Conservation (phyloP, 179 eudicot genomes). For the Vitellaria paradoxa region DNA sequence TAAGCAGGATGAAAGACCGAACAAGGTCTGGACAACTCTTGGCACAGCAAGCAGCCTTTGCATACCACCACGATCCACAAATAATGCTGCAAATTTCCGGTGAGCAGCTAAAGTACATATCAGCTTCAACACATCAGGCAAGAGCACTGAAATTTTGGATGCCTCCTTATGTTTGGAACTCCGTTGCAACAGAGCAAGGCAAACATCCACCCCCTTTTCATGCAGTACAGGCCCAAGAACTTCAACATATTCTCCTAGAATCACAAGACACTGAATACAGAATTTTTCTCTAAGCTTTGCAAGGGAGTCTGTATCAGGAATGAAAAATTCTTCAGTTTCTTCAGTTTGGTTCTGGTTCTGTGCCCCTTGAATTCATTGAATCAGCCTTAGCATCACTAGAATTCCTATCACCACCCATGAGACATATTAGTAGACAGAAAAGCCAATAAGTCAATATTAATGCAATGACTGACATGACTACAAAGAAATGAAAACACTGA, state of each 20-base stretch:
- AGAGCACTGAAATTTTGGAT: constrained; percentile 40
- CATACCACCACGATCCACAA: constrained; percentile 96
- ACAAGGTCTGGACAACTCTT: constrained; percentile 64
- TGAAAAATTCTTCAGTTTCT: constrained; percentile 61
- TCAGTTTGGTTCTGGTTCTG: constrained; percentile 48
- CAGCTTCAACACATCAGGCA: constrained; percentile 89
- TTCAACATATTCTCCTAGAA: constrained; percentile 94
- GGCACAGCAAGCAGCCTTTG: constrained; percentile 85
- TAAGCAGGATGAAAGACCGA: constrained; percentile 91
- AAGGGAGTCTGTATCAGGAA: constrained; percentile 57
- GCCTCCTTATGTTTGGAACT: constrained; percentile 56
- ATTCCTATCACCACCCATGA: constrained; percentile 43
- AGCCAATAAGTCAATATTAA: not conserved
- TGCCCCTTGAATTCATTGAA: constrained; percentile 30
- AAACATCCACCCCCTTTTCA: constrained; percentile 96
- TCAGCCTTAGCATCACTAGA: constrained; percentile 34
- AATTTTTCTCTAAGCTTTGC: constrained; percentile 78
- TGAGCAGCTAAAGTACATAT: constrained; percentile 93
- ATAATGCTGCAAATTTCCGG: constrained; percentile 80
- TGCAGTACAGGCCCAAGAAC: constrained; percentile 94
- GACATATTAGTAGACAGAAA: constrained; percentile 17
- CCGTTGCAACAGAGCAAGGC: constrained; percentile 64
- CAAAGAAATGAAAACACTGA: constrained; percentile 23
- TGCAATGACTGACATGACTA: not conserved
- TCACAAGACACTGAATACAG: constrained; percentile 85